Base-by-base conservation (phyloP, 2,329 filamentous ascomycete species). In the Hypoxylon sp. region DNA sequence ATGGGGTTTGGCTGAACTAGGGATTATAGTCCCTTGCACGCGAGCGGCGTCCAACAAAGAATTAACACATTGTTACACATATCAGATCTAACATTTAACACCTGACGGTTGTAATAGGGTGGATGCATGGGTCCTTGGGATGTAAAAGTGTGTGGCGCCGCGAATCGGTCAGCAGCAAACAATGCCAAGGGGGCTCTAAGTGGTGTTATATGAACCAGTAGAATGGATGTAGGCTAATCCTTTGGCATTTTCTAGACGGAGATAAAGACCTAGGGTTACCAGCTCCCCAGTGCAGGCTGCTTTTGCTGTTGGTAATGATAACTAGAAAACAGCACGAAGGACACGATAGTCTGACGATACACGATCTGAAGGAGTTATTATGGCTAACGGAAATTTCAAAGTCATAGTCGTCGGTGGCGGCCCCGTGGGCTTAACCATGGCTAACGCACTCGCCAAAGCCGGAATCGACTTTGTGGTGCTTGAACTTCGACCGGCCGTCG, bases 401-500 rank as follows among this genome's bases (percentile, higher is more conserved):
- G 75, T 76, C 37, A 71, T 79, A 35, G 67, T 79, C 44, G 71
- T 72, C 3, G 78, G 78, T 8, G 76, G 72, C 39, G 78, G 78
- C 6, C 75, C 76, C 2, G 74, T 74, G 8, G 78, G 78, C 2
- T 67, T 79, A 5, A 72, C 71, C 3, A 63, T 75, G 4, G 78
- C 77, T n/a, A 75, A 78, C 59, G 65, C 72, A 2, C 71, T 79
- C 31, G 73, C 74, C 14, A 72, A 73, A 61, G 76, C 75, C 6
- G 72, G 70, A 13, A 78, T 83, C 37, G 78, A 82, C 58, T 83
- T 80, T 10, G 70, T 81, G 44, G 58, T 83, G 6, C 78, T 83
- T 0, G 81, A 83, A 56, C 35, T 62, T 17, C 63, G 65, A 29
- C 52, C 55, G 1, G 37, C 37, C 2, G 52, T 73, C 39, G 48